Percentiles rank a stretch among this genome's conserved stretches.
Evolutionary conservation across 257 asterid species (phyloP).

Genomic region (Osmanthus fragrans): DNA sequence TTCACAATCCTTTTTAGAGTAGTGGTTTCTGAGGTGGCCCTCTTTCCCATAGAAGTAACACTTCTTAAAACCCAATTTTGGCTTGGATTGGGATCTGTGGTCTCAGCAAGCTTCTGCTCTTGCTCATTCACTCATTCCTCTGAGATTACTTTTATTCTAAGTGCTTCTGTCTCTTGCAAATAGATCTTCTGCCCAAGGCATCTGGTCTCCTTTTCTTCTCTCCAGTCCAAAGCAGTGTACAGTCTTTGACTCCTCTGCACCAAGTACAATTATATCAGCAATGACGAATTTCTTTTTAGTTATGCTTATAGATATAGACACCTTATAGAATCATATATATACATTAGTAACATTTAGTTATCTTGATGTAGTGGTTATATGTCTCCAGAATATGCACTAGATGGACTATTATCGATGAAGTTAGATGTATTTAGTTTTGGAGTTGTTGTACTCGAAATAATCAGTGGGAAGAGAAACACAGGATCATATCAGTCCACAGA

Average conservation of each 20-base stretch:
- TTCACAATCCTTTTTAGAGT: not conserved
- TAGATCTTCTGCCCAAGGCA: not conserved
- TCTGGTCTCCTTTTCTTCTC: not conserved
- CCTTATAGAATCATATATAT: not conserved
- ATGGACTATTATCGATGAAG: not conserved
- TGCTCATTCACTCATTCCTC: not conserved
- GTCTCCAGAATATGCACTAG: not conserved
- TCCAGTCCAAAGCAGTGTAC: not conserved
- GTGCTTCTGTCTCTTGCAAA: not conserved
- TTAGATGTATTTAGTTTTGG: not conserved
- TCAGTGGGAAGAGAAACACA: not conserved
- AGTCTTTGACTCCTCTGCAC: too few relatives aligned
- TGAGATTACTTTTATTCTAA: not conserved
- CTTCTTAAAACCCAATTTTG: not conserved
- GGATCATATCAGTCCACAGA: not conserved
- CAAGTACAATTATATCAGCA: too few relatives aligned
- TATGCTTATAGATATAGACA: too few relatives aligned
- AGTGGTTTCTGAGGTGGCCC: not conserved
- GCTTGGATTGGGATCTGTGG: not conserved
- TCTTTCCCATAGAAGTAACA: not conserved
- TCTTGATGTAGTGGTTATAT: not conserved
- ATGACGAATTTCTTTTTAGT: too few relatives aligned
- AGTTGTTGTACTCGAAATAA: not conserved
- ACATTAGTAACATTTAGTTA: not conserved
- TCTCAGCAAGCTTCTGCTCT: not conserved